Evolutionary conservation across 1,284 basidiomycete genomes (phyloP), one percentile per base, ranked within the genome.

Genomic region (Boletus nobilissimus): DNA sequence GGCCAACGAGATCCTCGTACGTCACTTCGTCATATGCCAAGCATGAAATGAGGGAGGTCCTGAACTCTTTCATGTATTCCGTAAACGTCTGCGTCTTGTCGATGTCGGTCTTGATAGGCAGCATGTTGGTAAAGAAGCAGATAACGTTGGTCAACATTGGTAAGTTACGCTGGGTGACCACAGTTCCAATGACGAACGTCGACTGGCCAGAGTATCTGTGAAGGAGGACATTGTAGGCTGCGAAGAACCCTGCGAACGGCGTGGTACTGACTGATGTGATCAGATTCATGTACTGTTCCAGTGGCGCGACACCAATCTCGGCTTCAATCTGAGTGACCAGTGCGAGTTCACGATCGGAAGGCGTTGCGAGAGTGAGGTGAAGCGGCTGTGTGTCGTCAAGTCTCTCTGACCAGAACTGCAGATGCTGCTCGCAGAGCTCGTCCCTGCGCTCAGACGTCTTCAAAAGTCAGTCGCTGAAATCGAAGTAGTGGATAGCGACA

Each of bases 101-200:
- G 38, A 83, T 51, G 38, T 63, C 70, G 16, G 83, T 84, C 70
- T 83, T 82, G 77, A 84, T 84, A 13, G 83, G 82, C 5, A 83
- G 62, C 77, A 84, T 83, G 64, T 84, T 83, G 29, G 82, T 78
- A 51, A 83, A 83, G 78, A 84, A 84, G 48, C 82, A 82, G 39
- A 84, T 69, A 16, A 83, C 81, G 39, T 80, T 75, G 2, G 73
- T 29, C 46, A 83, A 65, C 73, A 83, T 76, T 3, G 83, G 78
- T 14, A 84, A 67, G 70, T 78, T 84, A 34, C 82, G 78, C 46
- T 84, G 82, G 7, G 83, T 83, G 73, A 83, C 81, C 5, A 83
- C 82, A 64, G 82, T 83, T 7, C 82, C 83, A 34, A 83, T 76
- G 3, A 79, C 73, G 65, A 84, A 84, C 2, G 77, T 75, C 29